Percentiles rank a stretch among this genome's conserved stretches.
phyloP scores from a whole-genome alignment of 192 early-diverging fungal genomes.

The Borealophlyctis nickersoniae region DNA sequence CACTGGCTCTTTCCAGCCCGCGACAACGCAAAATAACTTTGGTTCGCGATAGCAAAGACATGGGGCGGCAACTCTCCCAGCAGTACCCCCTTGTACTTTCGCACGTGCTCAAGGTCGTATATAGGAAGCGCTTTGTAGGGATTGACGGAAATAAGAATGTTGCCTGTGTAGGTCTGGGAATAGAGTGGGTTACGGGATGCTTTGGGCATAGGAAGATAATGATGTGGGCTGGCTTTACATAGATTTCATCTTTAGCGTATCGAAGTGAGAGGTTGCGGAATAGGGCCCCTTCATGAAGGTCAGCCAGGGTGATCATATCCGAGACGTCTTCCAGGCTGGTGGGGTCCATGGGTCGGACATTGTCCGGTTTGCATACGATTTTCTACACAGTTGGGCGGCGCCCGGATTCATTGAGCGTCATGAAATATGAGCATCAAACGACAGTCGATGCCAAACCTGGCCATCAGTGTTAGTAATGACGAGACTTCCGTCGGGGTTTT shows the following conservation, averaged over 20 bases:
- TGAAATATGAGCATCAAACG: too few relatives aligned
- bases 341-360: not conserved
- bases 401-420: too few relatives aligned
- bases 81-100: constrained; percentile 5
- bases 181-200: not conserved
- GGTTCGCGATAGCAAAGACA: not conserved
- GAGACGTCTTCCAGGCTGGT: not conserved
- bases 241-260: not conserved
- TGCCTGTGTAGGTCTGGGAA: constrained; percentile 36
- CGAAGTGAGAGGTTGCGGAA: not conserved
- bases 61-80: constrained; percentile 13
- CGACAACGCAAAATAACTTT: not conserved
- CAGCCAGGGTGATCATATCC: not conserved
- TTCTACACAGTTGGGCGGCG: too few relatives aligned
- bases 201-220: not conserved
- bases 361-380: too few relatives aligned
- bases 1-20: constrained; percentile 16
- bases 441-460: too few relatives aligned
- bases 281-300: not conserved
- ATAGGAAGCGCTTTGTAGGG: constrained; percentile 37
- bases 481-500: too few relatives aligned
- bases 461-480: too few relatives aligned
- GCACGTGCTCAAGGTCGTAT: constrained; percentile 18
- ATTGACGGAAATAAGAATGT: constrained; percentile 34
- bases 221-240: not conserved